Conservation (phyloP, 1,139 yeast genomes). For the Debaryomycetaceae sp. region DNA sequence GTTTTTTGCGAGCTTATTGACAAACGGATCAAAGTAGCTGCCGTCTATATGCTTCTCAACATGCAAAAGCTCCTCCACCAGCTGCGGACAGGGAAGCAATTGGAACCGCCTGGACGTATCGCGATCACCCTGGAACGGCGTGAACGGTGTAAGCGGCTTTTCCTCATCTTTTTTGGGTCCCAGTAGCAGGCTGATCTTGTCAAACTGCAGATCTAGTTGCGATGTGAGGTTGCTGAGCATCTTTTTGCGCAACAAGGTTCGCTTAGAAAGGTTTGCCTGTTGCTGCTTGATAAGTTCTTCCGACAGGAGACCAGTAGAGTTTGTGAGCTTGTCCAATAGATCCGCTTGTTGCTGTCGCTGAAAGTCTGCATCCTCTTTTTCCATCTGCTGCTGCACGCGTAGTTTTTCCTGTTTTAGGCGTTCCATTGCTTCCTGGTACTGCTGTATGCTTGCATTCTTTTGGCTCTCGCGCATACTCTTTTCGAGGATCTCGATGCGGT, state of each 20-base stretch:
- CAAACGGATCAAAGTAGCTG: slow-evolving; percentile 36
- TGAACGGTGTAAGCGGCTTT: slow-evolving; percentile 51
- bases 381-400: slow-evolving; percentile 57
- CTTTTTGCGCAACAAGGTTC: slow-evolving; percentile 55
- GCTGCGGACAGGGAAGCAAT: slow-evolving; percentile 15
- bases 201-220: slow-evolving; percentile 33
- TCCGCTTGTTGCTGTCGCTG: slow-evolving; percentile 56
- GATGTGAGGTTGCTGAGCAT: slow-evolving; percentile 55
- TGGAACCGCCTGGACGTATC: slow-evolving; percentile 33
- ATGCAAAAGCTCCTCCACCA: slow-evolving; percentile 26
- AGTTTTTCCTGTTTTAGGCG: slow-evolving; percentile 50
- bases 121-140: slow-evolving; percentile 91
- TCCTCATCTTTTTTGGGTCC: slow-evolving; percentile 10
- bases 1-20: slow-evolving; percentile 47
- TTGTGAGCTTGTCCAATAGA: slow-evolving; percentile 57
- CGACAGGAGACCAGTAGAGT: slow-evolving; percentile 37
- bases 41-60: slow-evolving; percentile 43
- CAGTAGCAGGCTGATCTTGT: slow-evolving; percentile 14
- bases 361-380: slow-evolving; percentile 50
- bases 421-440: slow-evolving; percentile 46
- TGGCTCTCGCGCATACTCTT: slow-evolving; percentile 51
- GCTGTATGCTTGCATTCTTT: slow-evolving; percentile 56
- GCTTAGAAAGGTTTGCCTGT: slow-evolving; percentile 36
- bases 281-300: slow-evolving; percentile 40
- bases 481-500: slow-evolving; percentile 65